phyloP scores from a whole-genome alignment of 2,329 filamentous ascomycete species.

The Fusarium sulawesiense region DNA sequence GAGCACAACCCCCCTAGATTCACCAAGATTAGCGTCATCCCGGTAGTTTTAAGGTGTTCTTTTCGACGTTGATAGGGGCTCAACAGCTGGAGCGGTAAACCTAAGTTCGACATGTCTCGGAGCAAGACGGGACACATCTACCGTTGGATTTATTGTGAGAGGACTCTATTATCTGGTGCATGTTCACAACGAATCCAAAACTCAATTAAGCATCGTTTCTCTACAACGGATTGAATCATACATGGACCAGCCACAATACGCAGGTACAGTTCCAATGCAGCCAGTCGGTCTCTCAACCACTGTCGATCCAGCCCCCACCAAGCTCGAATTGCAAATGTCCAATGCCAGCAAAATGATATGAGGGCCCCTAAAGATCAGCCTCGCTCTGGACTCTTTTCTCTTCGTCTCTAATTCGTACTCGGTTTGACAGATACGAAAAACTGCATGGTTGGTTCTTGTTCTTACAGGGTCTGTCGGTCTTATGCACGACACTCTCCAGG shows the following conservation, averaged over 20 bases:
- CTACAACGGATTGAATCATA: constrained; percentile 4
- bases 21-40: constrained; percentile 23
- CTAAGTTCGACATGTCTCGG: constrained; percentile 20
- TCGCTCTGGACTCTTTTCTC: neutral
- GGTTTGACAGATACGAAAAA: constrained; percentile 16
- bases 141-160: neutral
- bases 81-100: constrained; percentile 2
- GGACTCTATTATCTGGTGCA: neutral
- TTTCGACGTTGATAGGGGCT: constrained; percentile 24
- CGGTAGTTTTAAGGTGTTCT: constrained; percentile 35
- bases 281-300: constrained; percentile 8
- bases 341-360: constrained; percentile 7
- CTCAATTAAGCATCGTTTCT: neutral
- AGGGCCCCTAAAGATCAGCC: neutral
- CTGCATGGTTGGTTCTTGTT: neutral
- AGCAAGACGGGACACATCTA: constrained; percentile 3
- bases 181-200: neutral
- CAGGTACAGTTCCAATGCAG: constrained; percentile 33
- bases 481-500: constrained; percentile 28
- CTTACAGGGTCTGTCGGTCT: constrained; percentile 8
- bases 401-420: constrained; percentile 21
- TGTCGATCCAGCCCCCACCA: constrained; percentile 38
- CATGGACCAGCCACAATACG: constrained; percentile 25
- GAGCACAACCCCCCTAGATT: constrained; percentile 10
- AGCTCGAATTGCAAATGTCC: constrained; percentile 11